A percentile compares a stretch with the other conserved stretches of the same genome.
Conservation (phyloP, 495 filamentous ascomycete genomes). For the Penicillium verhagenii region DNA sequence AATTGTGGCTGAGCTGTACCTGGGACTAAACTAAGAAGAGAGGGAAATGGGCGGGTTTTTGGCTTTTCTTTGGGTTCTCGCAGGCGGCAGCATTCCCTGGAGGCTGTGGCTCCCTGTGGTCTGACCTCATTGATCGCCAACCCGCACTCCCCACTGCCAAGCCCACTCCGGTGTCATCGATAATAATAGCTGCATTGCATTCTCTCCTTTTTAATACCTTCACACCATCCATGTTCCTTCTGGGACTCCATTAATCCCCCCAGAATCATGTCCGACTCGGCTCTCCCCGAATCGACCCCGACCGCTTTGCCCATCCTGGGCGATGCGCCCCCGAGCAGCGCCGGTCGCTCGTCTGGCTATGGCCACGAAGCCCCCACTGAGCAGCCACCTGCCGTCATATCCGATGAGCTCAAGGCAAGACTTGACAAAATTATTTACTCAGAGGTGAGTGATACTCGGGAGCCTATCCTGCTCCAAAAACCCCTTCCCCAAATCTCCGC, state of each 20-base stretch:
- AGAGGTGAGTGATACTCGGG: conserved; percentile 60
- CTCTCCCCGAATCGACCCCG: conserved; percentile 27
- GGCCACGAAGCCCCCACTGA: conserved; percentile 27
- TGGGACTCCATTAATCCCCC: background rate
- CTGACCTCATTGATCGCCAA: conserved; percentile 22
- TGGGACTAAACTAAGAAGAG: background rate
- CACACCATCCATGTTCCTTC: background rate
- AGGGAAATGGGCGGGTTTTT: background rate
- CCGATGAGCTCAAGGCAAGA: conserved; percentile 43
- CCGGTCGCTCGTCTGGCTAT: conserved; percentile 29
- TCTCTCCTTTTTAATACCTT: background rate
- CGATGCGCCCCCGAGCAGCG: conserved; percentile 39
- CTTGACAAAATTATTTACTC: conserved; percentile 67
- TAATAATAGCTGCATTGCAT: conserved; percentile 21
- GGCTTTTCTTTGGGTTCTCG: background rate
- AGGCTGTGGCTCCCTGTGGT: conserved; percentile 9
- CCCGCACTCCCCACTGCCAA: conserved; percentile 20
- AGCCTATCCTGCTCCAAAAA: background rate
- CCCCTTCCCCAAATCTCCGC: background rate
- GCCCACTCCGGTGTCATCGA: conserved; percentile 13
- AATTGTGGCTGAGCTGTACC: background rate
- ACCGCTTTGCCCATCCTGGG: conserved; percentile 31
- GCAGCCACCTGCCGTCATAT: conserved; percentile 24
- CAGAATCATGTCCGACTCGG: conserved; percentile 36
- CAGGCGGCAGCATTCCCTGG: conserved; percentile 13